Conservation (phyloP, 164 flowering plant species). For the Nelumbo lutea region DNA sequence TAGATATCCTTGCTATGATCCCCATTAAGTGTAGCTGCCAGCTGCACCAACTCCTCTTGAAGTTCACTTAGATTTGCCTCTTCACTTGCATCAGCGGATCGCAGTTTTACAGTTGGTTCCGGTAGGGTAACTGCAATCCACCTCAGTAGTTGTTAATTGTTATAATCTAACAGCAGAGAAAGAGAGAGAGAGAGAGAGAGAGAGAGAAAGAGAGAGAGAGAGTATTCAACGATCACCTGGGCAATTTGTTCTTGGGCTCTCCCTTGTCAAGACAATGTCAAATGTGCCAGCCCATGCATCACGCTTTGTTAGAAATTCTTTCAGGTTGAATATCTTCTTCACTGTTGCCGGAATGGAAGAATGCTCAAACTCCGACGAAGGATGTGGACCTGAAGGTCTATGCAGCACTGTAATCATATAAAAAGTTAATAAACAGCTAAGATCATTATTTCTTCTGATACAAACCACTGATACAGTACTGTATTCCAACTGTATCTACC, state of each 20-base stretch:
- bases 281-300: slow-evolving; percentile 94
- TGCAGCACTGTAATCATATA: slow-evolving; percentile 55
- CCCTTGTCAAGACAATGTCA: slow-evolving; percentile 44
- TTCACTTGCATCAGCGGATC: slow-evolving; percentile 41
- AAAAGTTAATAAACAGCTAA: not conserved
- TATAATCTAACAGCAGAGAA: not conserved
- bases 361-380: slow-evolving; percentile 74
- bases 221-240: slow-evolving; percentile 42
- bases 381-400: slow-evolving; percentile 62
- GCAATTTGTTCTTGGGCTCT: slow-evolving; percentile 67
- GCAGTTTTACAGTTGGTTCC: slow-evolving; percentile 34
- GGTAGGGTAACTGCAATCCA: slow-evolving; percentile 43
- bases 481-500: slow-evolving; percentile 22
- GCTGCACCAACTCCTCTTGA: slow-evolving; percentile 61
- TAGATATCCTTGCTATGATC: slow-evolving; percentile 13
- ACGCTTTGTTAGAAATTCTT: slow-evolving; percentile 67
- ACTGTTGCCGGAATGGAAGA: slow-evolving; percentile 87
- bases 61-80: slow-evolving; percentile 49
- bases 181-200: not conserved
- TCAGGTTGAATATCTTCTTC: slow-evolving; percentile 69
- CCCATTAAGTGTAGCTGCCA: slow-evolving; percentile 50
- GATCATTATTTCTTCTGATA: not conserved
- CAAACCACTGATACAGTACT: no score
- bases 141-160: no score
- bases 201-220: not conserved